Percentiles rank a stretch among this genome's conserved stretches.
Conservation (phyloP, 768 basidiomycete species). For the Pisolithus marmoratus region DNA sequence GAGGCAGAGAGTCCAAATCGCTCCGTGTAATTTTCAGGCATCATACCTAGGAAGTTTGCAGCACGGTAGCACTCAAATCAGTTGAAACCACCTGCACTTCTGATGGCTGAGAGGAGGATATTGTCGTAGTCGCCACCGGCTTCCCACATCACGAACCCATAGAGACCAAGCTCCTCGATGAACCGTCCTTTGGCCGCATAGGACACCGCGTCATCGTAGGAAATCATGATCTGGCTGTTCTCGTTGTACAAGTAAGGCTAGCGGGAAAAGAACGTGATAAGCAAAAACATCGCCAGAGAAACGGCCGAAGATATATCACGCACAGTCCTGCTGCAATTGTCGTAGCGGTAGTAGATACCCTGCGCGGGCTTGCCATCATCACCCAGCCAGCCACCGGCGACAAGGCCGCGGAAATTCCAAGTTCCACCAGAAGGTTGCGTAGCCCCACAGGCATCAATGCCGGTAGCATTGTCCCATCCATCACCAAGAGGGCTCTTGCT, state of each 20-base stretch:
- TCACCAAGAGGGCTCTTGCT: slow-evolving; percentile 47
- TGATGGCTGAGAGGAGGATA: slow-evolving; percentile 55
- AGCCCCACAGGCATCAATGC: slow-evolving; percentile 51
- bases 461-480: slow-evolving; percentile 44
- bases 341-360: slow-evolving; percentile 52
- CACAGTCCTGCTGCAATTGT: slow-evolving; percentile 70
- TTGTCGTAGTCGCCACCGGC: slow-evolving; percentile 61
- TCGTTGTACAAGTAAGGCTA: slow-evolving; percentile 67
- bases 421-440: slow-evolving; percentile 42
- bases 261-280: slow-evolving; percentile 1
- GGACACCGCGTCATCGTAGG: slow-evolving; percentile 58
- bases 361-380: slow-evolving; percentile 19
- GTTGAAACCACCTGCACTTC: not conserved
- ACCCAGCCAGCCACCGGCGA: slow-evolving; percentile 51
- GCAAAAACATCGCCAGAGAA: not conserved
- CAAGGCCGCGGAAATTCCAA: slow-evolving; percentile 56
- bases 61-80: not conserved
- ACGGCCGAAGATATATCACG: slow-evolving; percentile 13
- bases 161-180: slow-evolving; percentile 47
- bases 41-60: too few relatives aligned
- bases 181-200: slow-evolving; percentile 58
- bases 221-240: slow-evolving; percentile 50
- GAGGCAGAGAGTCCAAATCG: not conserved
- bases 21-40: not conserved
- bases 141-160: slow-evolving; percentile 71